Evolutionary conservation across 2,329 filamentous ascomycete genomes (phyloP).

Genomic region (Penicillium thymicola): DNA sequence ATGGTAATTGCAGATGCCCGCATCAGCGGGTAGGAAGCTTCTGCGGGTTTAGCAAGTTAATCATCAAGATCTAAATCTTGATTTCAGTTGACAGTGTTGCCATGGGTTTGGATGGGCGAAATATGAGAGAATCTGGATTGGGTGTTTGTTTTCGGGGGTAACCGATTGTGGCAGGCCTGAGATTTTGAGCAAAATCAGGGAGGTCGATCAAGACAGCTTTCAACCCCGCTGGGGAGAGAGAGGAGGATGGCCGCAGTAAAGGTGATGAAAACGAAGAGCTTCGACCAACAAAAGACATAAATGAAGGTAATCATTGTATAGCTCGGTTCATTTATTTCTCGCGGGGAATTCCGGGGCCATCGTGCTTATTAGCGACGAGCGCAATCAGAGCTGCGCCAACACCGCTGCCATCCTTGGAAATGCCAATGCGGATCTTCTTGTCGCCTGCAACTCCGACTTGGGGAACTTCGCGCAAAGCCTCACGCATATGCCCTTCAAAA

Average conservation of each 20-base stretch:
- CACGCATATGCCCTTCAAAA: conserved; percentile 83
- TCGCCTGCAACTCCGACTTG: conserved; percentile 76
- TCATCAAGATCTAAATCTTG: neutral
- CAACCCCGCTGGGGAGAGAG: neutral
- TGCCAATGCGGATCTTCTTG: conserved; percentile 85
- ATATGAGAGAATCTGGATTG: neutral
- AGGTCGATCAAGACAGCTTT: neutral
- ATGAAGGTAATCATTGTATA: neutral
- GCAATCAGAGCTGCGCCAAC: conserved; percentile 96
- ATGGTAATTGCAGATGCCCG: neutral
- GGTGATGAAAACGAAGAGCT: neutral
- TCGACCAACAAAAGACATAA: neutral
- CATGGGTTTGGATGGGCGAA: conserved; percentile 1
- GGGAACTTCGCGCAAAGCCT: conserved; percentile 72
- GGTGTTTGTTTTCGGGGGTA: conserved; percentile 2
- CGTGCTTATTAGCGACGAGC: conserved; percentile 66
- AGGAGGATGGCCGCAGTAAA: neutral
- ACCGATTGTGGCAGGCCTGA: neutral
- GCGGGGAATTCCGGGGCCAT: conserved; percentile 13
- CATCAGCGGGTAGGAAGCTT: neutral
- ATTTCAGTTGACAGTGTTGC: conserved; percentile 5
- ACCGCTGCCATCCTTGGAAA: conserved; percentile 93
- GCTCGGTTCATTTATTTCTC: conserved; percentile 10
- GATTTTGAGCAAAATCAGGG: neutral
- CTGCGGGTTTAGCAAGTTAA: conserved; percentile 1